Percentiles rank a stretch among this genome's conserved stretches.
These are phyloP conservation scores for Tetrapisispora pingtungensis DNA, from an alignment of 805 yeast species.

Conservation along the genomic window DNA sequence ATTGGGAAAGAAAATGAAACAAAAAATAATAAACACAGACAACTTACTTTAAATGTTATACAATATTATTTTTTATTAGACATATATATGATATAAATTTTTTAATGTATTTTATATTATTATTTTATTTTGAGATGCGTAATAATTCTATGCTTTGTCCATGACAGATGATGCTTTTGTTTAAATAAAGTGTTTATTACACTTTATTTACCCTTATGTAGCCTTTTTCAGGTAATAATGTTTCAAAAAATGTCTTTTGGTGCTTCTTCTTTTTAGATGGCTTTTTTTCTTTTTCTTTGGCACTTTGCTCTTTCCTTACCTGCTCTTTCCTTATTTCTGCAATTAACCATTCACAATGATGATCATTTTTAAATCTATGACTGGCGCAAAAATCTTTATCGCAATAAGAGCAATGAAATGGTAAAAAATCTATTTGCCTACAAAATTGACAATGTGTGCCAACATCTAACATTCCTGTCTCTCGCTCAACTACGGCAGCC, in stretches of 20 bases:
- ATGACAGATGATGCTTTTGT: no score
- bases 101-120: no score
- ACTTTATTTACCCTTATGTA: background rate
- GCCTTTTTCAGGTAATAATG: constrained; percentile 3
- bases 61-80: no score
- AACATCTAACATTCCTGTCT: constrained; percentile 29
- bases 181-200: no score
- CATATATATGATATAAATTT: no score
- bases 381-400: constrained; percentile 22
- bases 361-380: constrained; percentile 22
- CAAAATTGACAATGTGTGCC: constrained; percentile 28
- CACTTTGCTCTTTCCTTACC: background rate
- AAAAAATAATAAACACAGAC: no score
- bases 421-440: constrained; percentile 26
- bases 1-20: no score
- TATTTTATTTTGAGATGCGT: no score
- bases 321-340: constrained; percentile 4
- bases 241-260: constrained; percentile 2
- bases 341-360: constrained; percentile 17
- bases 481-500: constrained; percentile 6
- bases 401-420: constrained; percentile 26
- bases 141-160: background rate
- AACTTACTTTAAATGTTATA: no score
- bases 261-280: background rate
- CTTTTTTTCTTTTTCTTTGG: background rate